Conservation (phyloP, 352 stramenopile species). For the Phytopythium sindhum region DNA sequence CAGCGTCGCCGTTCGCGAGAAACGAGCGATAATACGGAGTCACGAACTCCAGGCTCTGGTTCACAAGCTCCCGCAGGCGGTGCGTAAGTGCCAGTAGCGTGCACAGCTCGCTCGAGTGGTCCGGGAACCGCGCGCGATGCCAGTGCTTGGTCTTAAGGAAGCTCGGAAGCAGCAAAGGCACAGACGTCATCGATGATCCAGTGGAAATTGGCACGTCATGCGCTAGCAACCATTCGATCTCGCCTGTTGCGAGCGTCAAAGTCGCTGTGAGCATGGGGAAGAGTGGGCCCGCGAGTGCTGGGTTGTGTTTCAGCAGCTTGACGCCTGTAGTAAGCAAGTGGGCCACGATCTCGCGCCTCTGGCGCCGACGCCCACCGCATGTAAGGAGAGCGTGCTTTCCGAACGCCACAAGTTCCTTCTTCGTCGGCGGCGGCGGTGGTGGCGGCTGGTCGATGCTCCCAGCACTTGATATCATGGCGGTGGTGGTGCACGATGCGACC, state of each 20-base stretch:
- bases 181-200: not conserved
- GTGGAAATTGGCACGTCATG: slow-evolving; percentile 15
- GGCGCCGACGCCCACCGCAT: slow-evolving; percentile 27
- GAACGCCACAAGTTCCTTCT: slow-evolving; percentile 37
- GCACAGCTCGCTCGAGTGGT: slow-evolving; percentile 13
- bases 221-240: slow-evolving; percentile 51
- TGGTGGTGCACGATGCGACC: slow-evolving; percentile 25
- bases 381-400: slow-evolving; percentile 47
- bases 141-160: slow-evolving; percentile 55
- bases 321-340: slow-evolving; percentile 36
- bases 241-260: slow-evolving; percentile 26
- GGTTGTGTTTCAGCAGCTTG: slow-evolving; percentile 38
- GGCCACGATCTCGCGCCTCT: slow-evolving; percentile 32
- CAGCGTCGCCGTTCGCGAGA: slow-evolving; percentile 36
- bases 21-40: slow-evolving; percentile 40
- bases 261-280: slow-evolving; percentile 47
- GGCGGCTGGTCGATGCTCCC: slow-evolving; percentile 7
- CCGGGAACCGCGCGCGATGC: slow-evolving; percentile 26
- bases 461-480: not conserved
- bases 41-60: slow-evolving; percentile 19
- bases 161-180: slow-evolving; percentile 29
- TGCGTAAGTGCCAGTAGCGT: slow-evolving; percentile 23
- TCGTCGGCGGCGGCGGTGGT: slow-evolving; percentile 17
- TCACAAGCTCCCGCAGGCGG: slow-evolving; percentile 19
- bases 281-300: slow-evolving; percentile 33